Evolutionary conservation across 352 stramenopile genomes (phyloP), one percentile per base, ranked within the genome.

Genomic region (Globisporangium yorkense): DNA sequence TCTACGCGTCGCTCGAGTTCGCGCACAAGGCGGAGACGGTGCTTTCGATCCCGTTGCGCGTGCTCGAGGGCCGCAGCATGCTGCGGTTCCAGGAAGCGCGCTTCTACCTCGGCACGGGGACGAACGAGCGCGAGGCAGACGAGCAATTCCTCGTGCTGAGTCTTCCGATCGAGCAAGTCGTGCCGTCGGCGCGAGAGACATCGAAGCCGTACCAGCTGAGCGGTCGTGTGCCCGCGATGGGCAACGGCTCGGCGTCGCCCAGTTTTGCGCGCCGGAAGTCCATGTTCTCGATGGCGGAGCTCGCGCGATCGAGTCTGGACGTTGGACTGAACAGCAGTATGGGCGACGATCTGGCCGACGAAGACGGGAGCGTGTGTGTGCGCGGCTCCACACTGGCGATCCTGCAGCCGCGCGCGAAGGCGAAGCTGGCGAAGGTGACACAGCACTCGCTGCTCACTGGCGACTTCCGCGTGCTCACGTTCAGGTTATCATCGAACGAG

Each of bases 231-330:
- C 85, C 85, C 15, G 74, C 83, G n/a, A 95, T 95, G 85, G 83
- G 85, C 27, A 85, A 87, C 62, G 85, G 85, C 2, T 82, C 81
- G 12, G 85, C 81, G 20, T 95, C 85, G 13, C 85, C 85, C 0
- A 93, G 83, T 50, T 95, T 95, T 63, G 83, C 81, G 37, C 77
- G 83, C 15, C 71, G 77, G 50, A 88, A 89, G 50, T 81, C 84
- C 2, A 91, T 89, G 73, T 91, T 92, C 48, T 92, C 80, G 3
- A 56, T 65, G 9, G 72, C 63, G 20, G 71, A 74, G 7, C 43
- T 71, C 44, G 77, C 57, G 37, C 64, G 66, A 29, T 69, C 59
- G 33, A 74, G 47, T 21, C 68, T 70, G 50, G 65, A 87, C 24
- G 33, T 63, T 40, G 59, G 21, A n/a, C 7, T 57, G n/a, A 54